phyloP scores from a whole-genome alignment of 2,329 filamentous ascomycete genomes.

The Diaporthe capsici region DNA sequence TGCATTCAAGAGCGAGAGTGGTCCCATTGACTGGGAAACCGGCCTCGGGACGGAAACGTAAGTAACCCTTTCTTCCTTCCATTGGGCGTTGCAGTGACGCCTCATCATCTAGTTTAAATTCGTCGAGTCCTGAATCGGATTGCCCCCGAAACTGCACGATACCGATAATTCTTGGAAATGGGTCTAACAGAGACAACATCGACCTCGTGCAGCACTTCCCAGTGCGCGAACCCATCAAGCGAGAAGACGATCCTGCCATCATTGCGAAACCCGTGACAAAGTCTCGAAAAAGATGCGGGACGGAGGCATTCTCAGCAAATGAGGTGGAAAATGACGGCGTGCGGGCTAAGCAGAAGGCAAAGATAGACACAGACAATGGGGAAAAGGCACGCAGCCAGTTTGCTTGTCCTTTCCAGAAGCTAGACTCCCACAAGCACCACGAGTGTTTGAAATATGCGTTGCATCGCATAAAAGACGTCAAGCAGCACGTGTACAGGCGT shows the following conservation, averaged over 20 bases:
- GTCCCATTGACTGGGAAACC: neutral
- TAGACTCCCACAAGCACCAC: neutral
- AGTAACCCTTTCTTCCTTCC: neutral
- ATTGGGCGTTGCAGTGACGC: neutral
- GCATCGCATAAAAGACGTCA: constrained; percentile 26
- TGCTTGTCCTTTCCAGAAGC: constrained; percentile 20
- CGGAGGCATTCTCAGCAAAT: neutral
- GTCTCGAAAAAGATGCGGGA: neutral
- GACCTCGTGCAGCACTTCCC: neutral
- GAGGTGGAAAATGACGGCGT: neutral
- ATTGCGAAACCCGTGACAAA: too few relatives aligned
- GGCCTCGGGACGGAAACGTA: neutral
- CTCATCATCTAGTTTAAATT: neutral
- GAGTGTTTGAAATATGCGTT: constrained; percentile 13
- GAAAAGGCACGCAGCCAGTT: neutral
- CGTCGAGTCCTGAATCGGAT: neutral
- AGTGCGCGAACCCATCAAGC: neutral
- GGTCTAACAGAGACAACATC: neutral
- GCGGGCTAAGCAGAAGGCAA: neutral
- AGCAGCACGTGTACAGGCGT: constrained; percentile 13
- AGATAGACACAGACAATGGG: neutral
- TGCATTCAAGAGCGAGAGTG: neutral
- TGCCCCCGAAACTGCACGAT: neutral
- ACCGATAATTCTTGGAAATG: neutral
- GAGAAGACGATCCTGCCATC: neutral